Conservation (phyloP, 2,329 filamentous ascomycete species). For the Zasmidium citrigriseum region DNA sequence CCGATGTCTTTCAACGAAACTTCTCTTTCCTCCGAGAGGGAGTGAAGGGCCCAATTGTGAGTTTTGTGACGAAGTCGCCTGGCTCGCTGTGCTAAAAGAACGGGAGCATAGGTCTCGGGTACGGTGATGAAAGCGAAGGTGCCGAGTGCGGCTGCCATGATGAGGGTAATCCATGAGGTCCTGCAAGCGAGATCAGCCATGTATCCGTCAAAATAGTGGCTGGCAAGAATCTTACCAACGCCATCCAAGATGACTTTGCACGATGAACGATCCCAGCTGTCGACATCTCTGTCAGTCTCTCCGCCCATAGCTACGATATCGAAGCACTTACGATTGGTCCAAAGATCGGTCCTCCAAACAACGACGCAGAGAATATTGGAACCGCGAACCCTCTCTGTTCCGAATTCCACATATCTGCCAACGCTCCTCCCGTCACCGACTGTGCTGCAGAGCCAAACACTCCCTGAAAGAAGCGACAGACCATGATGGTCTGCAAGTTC, state of each 20-base stretch:
- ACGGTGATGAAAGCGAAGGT: conserved; percentile 44
- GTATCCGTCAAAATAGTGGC: not conserved
- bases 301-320: not conserved
- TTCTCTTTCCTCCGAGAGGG: conserved; percentile 42
- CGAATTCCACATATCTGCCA: conserved; percentile 48
- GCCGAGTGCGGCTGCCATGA: conserved; percentile 43
- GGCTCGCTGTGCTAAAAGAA: conserved; percentile 43
- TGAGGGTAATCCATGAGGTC: conserved; percentile 45
- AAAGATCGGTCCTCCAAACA: conserved; percentile 63
- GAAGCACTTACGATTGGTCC: conserved; percentile 57
- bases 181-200: conserved; percentile 9
- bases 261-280: conserved; percentile 42
- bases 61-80: conserved; percentile 28
- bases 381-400: conserved; percentile 52
- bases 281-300: conserved; percentile 4
- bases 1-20: conserved; percentile 41
- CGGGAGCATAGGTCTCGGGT: conserved; percentile 57
- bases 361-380: conserved; percentile 64
- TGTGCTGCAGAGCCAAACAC: conserved; percentile 44
- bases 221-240: conserved; percentile 25
- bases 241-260: conserved; percentile 43
- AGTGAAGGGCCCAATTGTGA: conserved; percentile 43
- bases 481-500: conserved; percentile 44
- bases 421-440: conserved; percentile 48
- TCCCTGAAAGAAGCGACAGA: conserved; percentile 48